Evolutionary conservation across 352 stramenopile genomes (phyloP).

Genomic region (Elongisporangium anandrum): DNA sequence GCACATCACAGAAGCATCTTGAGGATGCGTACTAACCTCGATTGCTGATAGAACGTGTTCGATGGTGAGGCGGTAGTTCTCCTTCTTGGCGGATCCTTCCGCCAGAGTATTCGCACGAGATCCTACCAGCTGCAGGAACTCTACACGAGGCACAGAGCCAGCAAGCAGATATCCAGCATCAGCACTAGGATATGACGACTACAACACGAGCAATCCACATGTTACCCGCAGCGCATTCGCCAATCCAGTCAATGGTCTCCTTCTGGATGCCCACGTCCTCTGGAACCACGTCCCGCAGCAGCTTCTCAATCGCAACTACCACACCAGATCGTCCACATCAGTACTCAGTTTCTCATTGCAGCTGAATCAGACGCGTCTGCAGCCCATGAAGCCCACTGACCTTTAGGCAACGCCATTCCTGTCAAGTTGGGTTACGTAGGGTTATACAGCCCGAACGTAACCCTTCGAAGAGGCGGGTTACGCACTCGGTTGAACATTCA

Average conservation of each 20-base stretch:
- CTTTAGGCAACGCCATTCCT: too few relatives aligned
- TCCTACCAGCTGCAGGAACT: constrained; percentile 45
- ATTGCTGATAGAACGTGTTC: constrained; percentile 55
- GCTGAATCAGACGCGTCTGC: too few relatives aligned
- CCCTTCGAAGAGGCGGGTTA: too few relatives aligned
- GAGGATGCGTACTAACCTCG: constrained; percentile 18
- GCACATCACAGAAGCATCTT: background rate
- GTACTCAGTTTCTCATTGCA: too few relatives aligned
- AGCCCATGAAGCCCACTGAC: too few relatives aligned
- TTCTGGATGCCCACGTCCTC: constrained; percentile 52
- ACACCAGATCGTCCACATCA: too few relatives aligned
- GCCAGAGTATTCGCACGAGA: constrained; percentile 48
- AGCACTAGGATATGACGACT: background rate
- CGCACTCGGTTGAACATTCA: too few relatives aligned
- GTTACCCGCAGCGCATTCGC: constrained; percentile 45
- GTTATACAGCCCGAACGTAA: too few relatives aligned
- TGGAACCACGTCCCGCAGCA: constrained; percentile 50
- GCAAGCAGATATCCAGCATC: background rate
- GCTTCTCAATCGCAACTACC: constrained; percentile 5
- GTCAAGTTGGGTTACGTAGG: too few relatives aligned
- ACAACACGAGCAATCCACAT: background rate
- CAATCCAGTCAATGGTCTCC: constrained; percentile 64
- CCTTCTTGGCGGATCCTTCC: constrained; percentile 38
- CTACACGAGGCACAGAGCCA: constrained; percentile 10
- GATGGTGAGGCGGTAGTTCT: constrained; percentile 67